phyloP scores from a whole-genome alignment of 2,329 filamentous ascomycete genomes.

The Stachybotrys elegans region DNA sequence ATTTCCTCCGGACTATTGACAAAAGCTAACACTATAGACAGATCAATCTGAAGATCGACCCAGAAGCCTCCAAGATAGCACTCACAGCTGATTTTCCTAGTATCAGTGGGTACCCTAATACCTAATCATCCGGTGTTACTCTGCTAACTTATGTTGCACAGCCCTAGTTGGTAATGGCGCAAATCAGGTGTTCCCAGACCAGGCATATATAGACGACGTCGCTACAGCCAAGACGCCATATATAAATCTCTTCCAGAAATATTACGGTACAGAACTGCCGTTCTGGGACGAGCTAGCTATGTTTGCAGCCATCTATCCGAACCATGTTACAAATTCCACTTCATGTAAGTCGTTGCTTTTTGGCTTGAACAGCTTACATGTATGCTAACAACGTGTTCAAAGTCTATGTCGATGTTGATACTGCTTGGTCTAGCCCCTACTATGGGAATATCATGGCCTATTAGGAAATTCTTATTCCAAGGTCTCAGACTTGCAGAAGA shows the following conservation, averaged over 20 bases:
- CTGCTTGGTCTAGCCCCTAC: slow-evolving; percentile 1
- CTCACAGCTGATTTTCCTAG: slow-evolving; percentile 40
- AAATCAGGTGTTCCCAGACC: slow-evolving; percentile 37
- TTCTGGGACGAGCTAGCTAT: slow-evolving; percentile 7
- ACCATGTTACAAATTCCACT: slow-evolving; percentile 1
- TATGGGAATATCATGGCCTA: slow-evolving; percentile 5
- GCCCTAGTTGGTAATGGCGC: slow-evolving; percentile 39
- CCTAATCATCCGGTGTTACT: too few species aligned
- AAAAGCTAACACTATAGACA: too few species aligned
- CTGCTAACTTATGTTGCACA: neutral
- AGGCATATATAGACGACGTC: slow-evolving; percentile 17
- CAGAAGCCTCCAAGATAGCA: slow-evolving; percentile 43
- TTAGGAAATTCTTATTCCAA: neutral
- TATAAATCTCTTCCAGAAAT: slow-evolving; percentile 3
- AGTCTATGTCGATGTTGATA: slow-evolving; percentile 6
- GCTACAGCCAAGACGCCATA: slow-evolving; percentile 1
- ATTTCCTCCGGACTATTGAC: slow-evolving; percentile 9
- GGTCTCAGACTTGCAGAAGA: neutral
- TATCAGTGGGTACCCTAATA: slow-evolving; percentile 18
- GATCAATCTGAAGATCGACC: slow-evolving; percentile 47
- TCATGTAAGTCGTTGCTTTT: slow-evolving; percentile 1
- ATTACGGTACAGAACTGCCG: neutral
- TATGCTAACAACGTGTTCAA: neutral
- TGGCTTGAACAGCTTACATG: neutral
- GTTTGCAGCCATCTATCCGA: neutral